Base-by-base conservation (phyloP, 305 asterid species). In the Petunia hybrid region DNA sequence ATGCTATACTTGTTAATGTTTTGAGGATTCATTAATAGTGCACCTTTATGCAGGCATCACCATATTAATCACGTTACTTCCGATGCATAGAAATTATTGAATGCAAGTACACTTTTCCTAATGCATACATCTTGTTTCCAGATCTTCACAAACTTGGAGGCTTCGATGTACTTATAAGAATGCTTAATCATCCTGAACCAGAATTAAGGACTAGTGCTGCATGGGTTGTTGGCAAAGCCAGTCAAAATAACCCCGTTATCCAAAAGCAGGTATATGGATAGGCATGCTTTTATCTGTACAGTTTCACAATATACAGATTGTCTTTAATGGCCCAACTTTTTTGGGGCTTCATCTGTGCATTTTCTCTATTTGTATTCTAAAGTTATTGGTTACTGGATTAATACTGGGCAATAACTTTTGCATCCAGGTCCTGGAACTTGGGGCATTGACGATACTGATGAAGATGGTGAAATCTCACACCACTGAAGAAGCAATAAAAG, bases 81-180 rank as follows among this genome's bases (percentile, higher is more conserved):
- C 12, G 43, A 36, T 73, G 35, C 3, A 71, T 0, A 51, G 63
- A 51, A 51, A 8, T 0, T 56, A 79, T 60, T 41, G 36, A n/a
- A 56, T 83, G 22, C 39, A 57, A 14, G 5, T 63, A 42, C 9
- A 36, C 39, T 31, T 83, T 74, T 77, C 74, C 6, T 57, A n/a
- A 64, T 36, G 36, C 71, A 8, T 41, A 64, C 36, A 53, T 13
- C 51, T 39, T 66, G 68, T 85, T 85, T 65, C 77, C 89, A 91
- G 98, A 93, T 69, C 79, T 94, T 85, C 92, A 89, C 83, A 94
- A 91, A 86, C 91, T 94, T 74, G 97, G 96, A 71, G 98, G 97
- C 35, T 88, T 90, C 70, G 67, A 80, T 41, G 91, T 86, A 46
- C 84, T 93, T 85, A 42, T 93, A 70, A 83, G 85, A 83, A 85